Conservation (phyloP, 371 early-diverging fungal species). For the Syncephalastrum sp. region DNA sequence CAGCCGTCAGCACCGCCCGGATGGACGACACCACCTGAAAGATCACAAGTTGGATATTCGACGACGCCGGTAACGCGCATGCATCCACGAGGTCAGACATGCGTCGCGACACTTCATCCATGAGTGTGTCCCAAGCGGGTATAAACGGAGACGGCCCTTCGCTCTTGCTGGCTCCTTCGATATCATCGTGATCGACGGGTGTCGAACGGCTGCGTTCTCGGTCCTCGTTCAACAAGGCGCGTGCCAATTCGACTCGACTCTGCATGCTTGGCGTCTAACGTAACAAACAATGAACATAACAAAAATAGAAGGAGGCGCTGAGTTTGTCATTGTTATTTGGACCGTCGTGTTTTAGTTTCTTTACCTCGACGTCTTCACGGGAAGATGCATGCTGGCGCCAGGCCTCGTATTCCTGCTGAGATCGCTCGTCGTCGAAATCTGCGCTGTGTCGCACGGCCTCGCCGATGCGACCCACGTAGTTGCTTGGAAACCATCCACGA, state of each 20-base stretch:
- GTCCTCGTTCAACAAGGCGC: conserved; percentile 32
- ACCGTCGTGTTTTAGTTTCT: too few species aligned
- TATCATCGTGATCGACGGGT: conserved; percentile 8
- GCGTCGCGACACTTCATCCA: conserved; percentile 14
- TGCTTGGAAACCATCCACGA: conserved; percentile 55
- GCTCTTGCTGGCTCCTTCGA: conserved; percentile 1
- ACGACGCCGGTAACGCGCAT: conserved; percentile 5
- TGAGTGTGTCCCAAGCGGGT: conserved; percentile 14
- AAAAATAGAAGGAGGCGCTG: not conserved
- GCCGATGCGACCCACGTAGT: conserved; percentile 48
- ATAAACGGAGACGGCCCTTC: not conserved
- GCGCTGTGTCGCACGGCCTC: conserved; percentile 31
- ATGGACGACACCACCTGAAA: conserved; percentile 42
- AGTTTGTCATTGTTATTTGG: conserved; percentile 3
- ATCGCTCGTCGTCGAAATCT: conserved; percentile 41
- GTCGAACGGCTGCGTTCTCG: conserved; percentile 11
- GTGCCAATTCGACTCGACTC: conserved; percentile 30
- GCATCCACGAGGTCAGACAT: conserved; percentile 31
- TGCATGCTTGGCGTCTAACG: too few species aligned
- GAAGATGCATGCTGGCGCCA: conserved; percentile 22
- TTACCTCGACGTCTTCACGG: too few species aligned
- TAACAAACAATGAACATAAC: too few species aligned
- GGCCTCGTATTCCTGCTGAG: conserved; percentile 26
- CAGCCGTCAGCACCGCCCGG: conserved; percentile 36
- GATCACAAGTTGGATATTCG: conserved; percentile 21